These are phyloP conservation scores for Eucalyptus microcorys DNA, from an alignment of 345 rosid species.

Conservation along the genomic window DNA sequence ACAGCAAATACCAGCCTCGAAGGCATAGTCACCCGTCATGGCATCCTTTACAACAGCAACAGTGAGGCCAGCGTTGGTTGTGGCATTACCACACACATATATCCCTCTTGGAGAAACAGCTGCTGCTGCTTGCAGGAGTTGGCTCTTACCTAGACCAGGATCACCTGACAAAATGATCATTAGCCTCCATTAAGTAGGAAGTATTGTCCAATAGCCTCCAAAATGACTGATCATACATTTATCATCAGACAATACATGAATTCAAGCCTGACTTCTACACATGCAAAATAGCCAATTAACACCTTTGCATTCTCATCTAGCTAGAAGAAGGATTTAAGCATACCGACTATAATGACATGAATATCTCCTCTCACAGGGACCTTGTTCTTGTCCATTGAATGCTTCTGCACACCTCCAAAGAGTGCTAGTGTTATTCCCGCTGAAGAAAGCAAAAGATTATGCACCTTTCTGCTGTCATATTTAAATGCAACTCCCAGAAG, in stretches of 20 bases:
- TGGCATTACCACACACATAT: conserved; percentile 94
- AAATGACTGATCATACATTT: not conserved
- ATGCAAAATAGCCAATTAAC: not conserved
- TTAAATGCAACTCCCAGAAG: not conserved
- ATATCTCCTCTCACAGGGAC: conserved; percentile 99
- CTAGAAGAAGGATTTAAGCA: conserved; percentile 1
- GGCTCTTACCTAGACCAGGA: conserved; percentile 99
- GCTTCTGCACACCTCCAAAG: conserved; percentile 94
- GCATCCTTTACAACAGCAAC: conserved; percentile 97
- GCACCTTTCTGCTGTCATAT: not conserved
- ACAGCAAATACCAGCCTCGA: conserved; percentile 79
- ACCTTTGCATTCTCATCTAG: not conserved
- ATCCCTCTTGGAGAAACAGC: conserved; percentile 93
- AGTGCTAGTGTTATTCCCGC: conserved; percentile 90
- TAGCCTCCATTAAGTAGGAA: not conserved
- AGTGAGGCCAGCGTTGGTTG: conserved; percentile 89
- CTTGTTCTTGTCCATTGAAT: conserved; percentile 82
- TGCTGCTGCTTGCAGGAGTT: conserved; percentile 94
- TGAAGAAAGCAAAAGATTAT: conserved; percentile 9
- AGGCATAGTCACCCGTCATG: conserved; percentile 83
- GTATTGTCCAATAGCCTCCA: not conserved
- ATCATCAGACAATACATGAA: not conserved
- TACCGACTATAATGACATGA: conserved; percentile 95
- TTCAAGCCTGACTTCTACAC: not conserved
- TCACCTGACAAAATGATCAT: conserved; percentile 50